Percentiles rank a stretch among this genome's conserved stretches.
Evolutionary conservation across 2,329 filamentous ascomycete genomes (phyloP).

Genomic region (Pyrenophora seminiperda): DNA sequence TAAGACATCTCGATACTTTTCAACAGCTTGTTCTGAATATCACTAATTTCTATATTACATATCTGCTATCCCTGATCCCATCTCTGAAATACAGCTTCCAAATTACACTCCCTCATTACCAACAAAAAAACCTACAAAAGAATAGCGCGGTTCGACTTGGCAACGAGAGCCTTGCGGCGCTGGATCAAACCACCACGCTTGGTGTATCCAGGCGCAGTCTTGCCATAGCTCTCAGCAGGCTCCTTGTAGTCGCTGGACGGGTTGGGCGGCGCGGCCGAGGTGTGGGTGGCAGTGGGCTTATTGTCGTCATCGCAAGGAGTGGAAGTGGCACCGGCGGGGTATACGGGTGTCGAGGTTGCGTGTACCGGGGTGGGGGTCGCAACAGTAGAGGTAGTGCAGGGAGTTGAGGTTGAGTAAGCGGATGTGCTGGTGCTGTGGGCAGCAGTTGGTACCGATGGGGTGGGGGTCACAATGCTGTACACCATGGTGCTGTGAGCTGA

Average conservation of each 20-base stretch:
- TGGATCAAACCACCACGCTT: constrained; percentile 32
- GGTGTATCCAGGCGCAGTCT: constrained; percentile 18
- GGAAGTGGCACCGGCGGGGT: constrained; percentile 10
- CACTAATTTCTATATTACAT: too few relatives aligned
- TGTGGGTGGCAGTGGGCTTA: constrained; percentile 8
- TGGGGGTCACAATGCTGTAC: too few relatives aligned
- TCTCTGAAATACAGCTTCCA: too few relatives aligned
- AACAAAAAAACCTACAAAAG: too few relatives aligned
- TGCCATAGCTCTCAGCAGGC: constrained; percentile 4
- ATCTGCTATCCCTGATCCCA: too few relatives aligned
- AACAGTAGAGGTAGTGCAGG: not conserved
- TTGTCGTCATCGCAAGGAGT: constrained; percentile 20
- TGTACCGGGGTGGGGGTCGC: not conserved
- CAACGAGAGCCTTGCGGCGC: constrained; percentile 18
- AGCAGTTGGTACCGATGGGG: too few relatives aligned
- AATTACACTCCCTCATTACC: too few relatives aligned
- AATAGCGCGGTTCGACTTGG: too few relatives aligned
- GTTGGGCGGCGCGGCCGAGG: not conserved
- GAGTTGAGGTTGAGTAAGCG: not conserved
- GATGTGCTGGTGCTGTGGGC: too few relatives aligned
- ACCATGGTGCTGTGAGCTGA: too few relatives aligned
- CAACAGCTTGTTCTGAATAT: too few relatives aligned
- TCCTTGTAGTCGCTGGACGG: constrained; percentile 24
- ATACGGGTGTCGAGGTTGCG: constrained; percentile 3
- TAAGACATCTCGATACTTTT: too few relatives aligned